Evolutionary conservation across 2,329 filamentous ascomycete species (phyloP).

Genomic region (Ceratocystiopsis sp.): DNA sequence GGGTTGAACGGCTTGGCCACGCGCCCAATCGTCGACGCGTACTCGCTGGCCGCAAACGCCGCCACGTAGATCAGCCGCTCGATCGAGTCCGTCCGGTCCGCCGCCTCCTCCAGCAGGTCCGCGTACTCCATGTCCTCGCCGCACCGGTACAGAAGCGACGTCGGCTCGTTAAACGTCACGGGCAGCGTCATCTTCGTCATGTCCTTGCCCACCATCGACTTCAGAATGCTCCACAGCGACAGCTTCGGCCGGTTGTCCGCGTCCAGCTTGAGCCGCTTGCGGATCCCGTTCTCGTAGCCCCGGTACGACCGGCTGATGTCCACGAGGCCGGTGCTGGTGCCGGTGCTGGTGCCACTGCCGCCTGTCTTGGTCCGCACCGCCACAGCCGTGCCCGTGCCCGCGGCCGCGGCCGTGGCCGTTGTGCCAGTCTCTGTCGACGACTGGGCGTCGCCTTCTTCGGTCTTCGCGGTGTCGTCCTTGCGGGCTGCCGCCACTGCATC

Average conservation of each 20-base stretch:
- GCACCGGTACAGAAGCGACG: constrained; percentile 83
- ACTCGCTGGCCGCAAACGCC: constrained; percentile 89
- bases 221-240: constrained; percentile 88
- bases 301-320: constrained; percentile 66
- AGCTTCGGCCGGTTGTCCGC: constrained; percentile 86
- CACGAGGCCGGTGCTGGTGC: too few species aligned
- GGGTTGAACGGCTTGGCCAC: constrained; percentile 98
- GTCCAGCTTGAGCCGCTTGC: constrained; percentile 70
- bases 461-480: background rate
- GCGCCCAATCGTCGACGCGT: constrained; percentile 89
- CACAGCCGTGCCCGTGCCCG: too few species aligned
- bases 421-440: constrained; percentile 12
- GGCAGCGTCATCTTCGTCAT: constrained; percentile 99
- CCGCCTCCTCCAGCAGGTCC: constrained; percentile 76
- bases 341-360: too few species aligned
- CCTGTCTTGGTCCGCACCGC: too few species aligned
- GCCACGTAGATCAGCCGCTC: constrained; percentile 91
- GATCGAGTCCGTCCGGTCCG: constrained; percentile 68
- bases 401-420: background rate
- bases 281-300: constrained; percentile 81
- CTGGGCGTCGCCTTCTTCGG: constrained; percentile 5
- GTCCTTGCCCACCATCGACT: constrained; percentile 99
- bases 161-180: constrained; percentile 97
- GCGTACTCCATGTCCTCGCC: constrained; percentile 98
- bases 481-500: too few species aligned